Evolutionary conservation across 768 basidiomycete species (phyloP).

Genomic region (Suillus alpinus): DNA sequence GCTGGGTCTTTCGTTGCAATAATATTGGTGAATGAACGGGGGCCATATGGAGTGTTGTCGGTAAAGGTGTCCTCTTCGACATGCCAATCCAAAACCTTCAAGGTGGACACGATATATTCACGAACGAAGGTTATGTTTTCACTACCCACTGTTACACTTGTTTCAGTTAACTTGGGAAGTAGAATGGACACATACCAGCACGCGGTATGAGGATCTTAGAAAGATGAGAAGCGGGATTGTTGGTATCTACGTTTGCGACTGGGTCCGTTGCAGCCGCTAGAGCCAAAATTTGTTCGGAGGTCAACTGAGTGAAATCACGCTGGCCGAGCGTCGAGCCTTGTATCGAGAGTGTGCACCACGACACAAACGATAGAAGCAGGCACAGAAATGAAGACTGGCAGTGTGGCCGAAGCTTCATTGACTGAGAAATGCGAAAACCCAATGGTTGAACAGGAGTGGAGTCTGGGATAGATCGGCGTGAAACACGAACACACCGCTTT

Average conservation of each 20-base stretch:
- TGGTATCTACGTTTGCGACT: constrained; percentile 62
- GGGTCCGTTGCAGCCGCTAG: constrained; percentile 62
- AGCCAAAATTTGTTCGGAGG: constrained; percentile 46
- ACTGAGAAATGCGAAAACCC: neutral
- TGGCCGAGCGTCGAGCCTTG: constrained; percentile 31
- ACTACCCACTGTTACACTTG: constrained; percentile 51
- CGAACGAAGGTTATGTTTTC: constrained; percentile 80
- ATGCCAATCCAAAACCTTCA: constrained; percentile 80
- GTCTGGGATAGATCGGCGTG: neutral
- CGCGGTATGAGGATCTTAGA: constrained; percentile 86
- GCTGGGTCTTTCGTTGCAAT: constrained; percentile 93
- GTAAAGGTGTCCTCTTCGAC: constrained; percentile 83
- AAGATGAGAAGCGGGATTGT: constrained; percentile 67
- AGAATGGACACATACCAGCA: constrained; percentile 48
- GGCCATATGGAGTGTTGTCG: constrained; percentile 77
- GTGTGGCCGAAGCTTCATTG: constrained; percentile 4
- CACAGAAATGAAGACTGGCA: constrained; percentile 5
- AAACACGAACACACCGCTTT: neutral
- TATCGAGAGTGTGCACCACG: constrained; percentile 23
- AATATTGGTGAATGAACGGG: constrained; percentile 80
- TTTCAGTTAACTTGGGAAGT: neutral
- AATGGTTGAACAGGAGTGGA: neutral
- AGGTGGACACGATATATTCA: constrained; percentile 71
- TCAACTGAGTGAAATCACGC: constrained; percentile 42
- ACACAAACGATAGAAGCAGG: constrained; percentile 10